Evolutionary conservation across 2,329 filamentous ascomycete genomes (phyloP), one percentile per base, ranked within the genome.

Genomic region (Waltergamsia citrina): DNA sequence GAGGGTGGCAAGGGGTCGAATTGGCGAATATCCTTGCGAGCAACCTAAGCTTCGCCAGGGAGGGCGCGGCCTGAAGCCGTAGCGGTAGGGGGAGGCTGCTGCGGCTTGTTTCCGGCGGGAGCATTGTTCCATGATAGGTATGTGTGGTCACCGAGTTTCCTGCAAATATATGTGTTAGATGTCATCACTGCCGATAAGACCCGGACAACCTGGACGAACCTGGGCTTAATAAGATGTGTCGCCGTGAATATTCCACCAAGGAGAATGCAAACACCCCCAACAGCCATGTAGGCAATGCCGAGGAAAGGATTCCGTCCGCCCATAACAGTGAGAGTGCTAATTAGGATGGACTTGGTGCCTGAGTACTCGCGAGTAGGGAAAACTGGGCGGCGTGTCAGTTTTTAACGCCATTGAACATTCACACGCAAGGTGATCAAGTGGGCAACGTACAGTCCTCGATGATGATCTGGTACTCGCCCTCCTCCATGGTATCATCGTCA

Each of bases 141-240:
- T 7, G 87, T 95, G 59, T 96, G 92, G 57, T 98, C 92, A 41
- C 92, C 92, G 27, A 98, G 74, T 82, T 96, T 98, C 51, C 92
- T 90, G 45, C n/a, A 10, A 9, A 27, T 36, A 19, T 7, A 42
- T 35, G 32, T 16, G 20, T 23, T 23, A n/a, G n/a, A n/a, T n/a
- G n/a, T n/a, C n/a, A n/a, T n/a, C n/a, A n/a, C n/a, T n/a, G n/a
- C n/a, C n/a, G n/a, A n/a, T n/a, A n/a, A n/a, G n/a, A n/a, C n/a
- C n/a, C n/a, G n/a, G n/a, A n/a, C n/a, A n/a, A n/a, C n/a, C n/a
- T n/a, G n/a, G 32, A 60, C 74, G 51, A 65, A 86, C 85, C 85
- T 81, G 41, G 92, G 92, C 54, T 84, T 88, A 59, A 98, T 78
- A 43, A 96, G 69, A 62, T 96, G 88, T 1, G 86, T 88, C 40